phyloP scores from a whole-genome alignment of 2,329 filamentous ascomycete genomes.

The Fonsecaea pugnacius region DNA sequence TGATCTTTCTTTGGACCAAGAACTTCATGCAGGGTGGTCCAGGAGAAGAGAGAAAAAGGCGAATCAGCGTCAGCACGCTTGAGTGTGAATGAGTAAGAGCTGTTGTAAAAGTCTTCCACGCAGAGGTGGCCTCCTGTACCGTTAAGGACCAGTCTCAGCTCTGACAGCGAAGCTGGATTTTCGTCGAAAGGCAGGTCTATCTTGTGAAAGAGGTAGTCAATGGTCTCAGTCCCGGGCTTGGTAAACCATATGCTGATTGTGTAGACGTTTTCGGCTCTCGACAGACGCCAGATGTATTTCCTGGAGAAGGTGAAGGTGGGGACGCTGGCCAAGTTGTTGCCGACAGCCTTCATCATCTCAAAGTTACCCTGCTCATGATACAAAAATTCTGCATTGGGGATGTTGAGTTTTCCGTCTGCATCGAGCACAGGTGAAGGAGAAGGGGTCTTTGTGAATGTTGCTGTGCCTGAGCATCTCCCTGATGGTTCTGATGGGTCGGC shows the following conservation, averaged over 20 bases:
- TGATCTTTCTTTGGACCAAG: constrained; percentile 52
- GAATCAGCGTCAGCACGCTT: constrained; percentile 38
- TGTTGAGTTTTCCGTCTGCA: constrained; percentile 37
- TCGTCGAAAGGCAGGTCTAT: constrained; percentile 39
- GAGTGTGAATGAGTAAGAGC: constrained; percentile 50
- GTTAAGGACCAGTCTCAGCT: constrained; percentile 38
- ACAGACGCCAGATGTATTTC: constrained; percentile 52
- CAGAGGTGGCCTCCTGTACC: constrained; percentile 52
- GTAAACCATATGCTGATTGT: constrained; percentile 52
- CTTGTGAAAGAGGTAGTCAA: constrained; percentile 53
- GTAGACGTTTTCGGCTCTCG: constrained; percentile 27
- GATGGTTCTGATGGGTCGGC: constrained; percentile 48
- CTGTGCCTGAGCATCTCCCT: constrained; percentile 48
- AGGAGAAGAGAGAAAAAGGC: constrained; percentile 34
- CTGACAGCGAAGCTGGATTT: constrained; percentile 28
- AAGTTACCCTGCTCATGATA: constrained; percentile 50
- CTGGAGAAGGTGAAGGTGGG: constrained; percentile 40
- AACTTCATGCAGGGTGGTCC: constrained; percentile 52
- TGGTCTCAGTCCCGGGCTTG: constrained; percentile 44
- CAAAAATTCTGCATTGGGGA: constrained; percentile 40
- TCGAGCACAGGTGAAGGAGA: constrained; percentile 34
- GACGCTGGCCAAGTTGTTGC: constrained; percentile 41
- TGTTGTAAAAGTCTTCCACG: constrained; percentile 53
- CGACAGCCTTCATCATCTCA: constrained; percentile 42
- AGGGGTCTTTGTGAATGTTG: constrained; percentile 43